Evolutionary conservation across 2,329 filamentous ascomycete species (phyloP).

Genomic region (Xylariales sp.): DNA sequence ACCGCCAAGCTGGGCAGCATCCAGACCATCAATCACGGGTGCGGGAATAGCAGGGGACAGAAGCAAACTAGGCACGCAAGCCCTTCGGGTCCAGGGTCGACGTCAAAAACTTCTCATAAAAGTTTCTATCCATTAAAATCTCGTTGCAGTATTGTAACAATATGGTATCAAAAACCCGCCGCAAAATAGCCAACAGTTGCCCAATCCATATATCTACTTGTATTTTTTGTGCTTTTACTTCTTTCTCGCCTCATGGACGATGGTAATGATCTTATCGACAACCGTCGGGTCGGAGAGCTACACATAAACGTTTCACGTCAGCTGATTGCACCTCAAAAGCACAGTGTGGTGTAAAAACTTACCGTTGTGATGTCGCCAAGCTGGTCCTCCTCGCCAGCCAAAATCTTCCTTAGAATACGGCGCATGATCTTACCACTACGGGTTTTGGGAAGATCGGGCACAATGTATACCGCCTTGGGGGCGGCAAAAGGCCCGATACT

Average conservation of each 20-base stretch:
- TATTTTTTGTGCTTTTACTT: constrained; percentile 54
- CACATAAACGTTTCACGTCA: constrained; percentile 20
- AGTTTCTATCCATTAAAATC: constrained; percentile 26
- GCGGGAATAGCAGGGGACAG: background rate
- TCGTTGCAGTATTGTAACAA: constrained; percentile 33
- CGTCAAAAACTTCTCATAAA: constrained; percentile 1
- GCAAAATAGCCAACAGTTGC: constrained; percentile 31
- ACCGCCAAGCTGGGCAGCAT: background rate
- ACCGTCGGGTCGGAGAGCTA: constrained; percentile 90
- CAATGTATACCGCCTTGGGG: constrained; percentile 90
- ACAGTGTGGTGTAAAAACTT: constrained; percentile 55
- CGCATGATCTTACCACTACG: constrained; percentile 99
- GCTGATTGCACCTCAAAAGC: background rate
- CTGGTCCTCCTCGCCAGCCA: constrained; percentile 97
- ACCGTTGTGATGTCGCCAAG: constrained; percentile 93
- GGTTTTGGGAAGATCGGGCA: constrained; percentile 96
- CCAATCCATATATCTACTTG: constrained; percentile 23
- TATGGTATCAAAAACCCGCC: constrained; percentile 40
- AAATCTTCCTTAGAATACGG: constrained; percentile 94
- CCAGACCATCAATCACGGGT: background rate
- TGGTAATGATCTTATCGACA: constrained; percentile 88
- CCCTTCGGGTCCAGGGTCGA: background rate
- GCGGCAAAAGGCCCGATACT: constrained; percentile 98
- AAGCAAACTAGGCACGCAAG: background rate
- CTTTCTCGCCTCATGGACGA: constrained; percentile 74